Percentiles rank a stretch among this genome's conserved stretches.
phyloP scores from a whole-genome alignment of 140 eudicot genomes.

The Bidens hawaiensis region DNA sequence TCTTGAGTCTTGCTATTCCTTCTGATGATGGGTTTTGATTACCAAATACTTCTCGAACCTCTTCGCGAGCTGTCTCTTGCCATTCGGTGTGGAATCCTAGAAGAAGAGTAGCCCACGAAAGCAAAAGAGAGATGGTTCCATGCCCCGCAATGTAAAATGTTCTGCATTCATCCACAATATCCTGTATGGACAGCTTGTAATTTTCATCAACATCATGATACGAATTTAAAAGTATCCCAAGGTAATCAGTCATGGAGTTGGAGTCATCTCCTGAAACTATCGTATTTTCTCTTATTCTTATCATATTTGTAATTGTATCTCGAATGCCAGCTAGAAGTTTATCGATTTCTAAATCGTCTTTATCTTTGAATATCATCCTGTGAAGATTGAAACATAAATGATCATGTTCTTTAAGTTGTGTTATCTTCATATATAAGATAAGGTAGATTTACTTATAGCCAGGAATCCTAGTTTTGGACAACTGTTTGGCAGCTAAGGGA shows the following conservation, averaged over 20 bases:
- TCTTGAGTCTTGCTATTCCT: conserved; percentile 46
- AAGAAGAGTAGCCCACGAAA: conserved; percentile 45
- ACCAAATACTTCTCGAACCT: conserved; percentile 40
- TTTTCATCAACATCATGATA: conserved; percentile 12
- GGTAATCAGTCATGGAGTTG: conserved; percentile 24
- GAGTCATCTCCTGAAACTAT: background rate
- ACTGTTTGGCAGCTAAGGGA: conserved; percentile 19
- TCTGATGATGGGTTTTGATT: conserved; percentile 38
- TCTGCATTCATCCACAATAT: conserved; percentile 50
- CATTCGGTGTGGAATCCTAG: conserved; percentile 41
- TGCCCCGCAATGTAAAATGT: conserved; percentile 52
- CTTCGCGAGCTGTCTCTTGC: conserved; percentile 54
- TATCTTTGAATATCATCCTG: conserved; percentile 14
- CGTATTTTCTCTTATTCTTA: conserved; percentile 24
- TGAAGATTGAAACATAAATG: background rate
- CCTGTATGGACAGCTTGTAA: conserved; percentile 34
- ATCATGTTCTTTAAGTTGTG: background rate
- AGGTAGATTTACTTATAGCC: conserved; percentile 21
- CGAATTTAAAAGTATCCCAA: conserved; percentile 39
- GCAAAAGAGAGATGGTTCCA: conserved; percentile 40
- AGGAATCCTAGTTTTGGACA: conserved; percentile 19
- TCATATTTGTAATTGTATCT: conserved; percentile 31
- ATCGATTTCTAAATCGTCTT: conserved; percentile 38
- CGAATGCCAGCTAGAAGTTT: conserved; percentile 30
- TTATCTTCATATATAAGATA: background rate